Base-by-base conservation (phyloP, 1,139 yeast genomes). In the Nakaseomyces bracarensis region DNA sequence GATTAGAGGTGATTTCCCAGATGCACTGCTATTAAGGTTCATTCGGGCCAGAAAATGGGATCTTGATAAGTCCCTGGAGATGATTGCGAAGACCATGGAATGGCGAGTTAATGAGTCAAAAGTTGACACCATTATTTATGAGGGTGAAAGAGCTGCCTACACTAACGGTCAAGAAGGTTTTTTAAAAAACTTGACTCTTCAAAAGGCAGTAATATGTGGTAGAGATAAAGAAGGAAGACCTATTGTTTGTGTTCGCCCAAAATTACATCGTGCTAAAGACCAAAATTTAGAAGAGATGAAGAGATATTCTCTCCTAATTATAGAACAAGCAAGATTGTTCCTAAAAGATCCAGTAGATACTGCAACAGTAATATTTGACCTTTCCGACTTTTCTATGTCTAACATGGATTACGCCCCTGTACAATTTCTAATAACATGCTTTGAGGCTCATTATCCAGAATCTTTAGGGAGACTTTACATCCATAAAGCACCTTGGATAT, bases 401-500 rank as follows among this genome's bases (percentile, higher is more conserved):
- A 86, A 85, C 61, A 85, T 86, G 82, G 96, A 86, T 63, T 82
- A 82, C 55, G 70, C 74, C 6, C 85, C 93, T 3, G 87, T 85
- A 42, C 82, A 82, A 62, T 85, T 82, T 63, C 72, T 86, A 64
- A 77, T 83, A 46, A 71, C 74, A 43, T 77, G 84, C 47, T 83
- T 86, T 58, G 95, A 86, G 65, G 86, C 86, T 1, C 87, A 84
- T 59, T 86, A 84, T 60, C 96, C 96, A 1, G 96, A 86, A 62
- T 78, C 82, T 40, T 70, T 86, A 39, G 93, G 93, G 14, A 74
- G 74, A 43, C 64, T 86, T 41, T 69, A 83, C 55, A 77, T 86
- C 48, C 94, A 86, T 65, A 82, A 82, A 52, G 95, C 95, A 0
- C 96, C 96, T 5, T 83, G 95, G 93, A 72, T 86, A 37, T 86